phyloP scores from a whole-genome alignment of 1,139 yeast genomes.

The Pneumocystis murina region DNA sequence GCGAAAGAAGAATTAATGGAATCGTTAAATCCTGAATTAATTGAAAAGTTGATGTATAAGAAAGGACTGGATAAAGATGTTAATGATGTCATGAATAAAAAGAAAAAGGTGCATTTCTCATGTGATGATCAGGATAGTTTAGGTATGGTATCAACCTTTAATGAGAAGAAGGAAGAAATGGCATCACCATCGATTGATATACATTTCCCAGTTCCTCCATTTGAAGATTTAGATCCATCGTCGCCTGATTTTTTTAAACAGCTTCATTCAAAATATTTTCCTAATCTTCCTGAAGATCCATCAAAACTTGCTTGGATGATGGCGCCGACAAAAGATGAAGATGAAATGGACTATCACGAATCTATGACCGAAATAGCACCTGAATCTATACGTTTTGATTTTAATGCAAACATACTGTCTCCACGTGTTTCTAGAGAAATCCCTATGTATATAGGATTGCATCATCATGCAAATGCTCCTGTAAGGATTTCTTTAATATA shows the following conservation, averaged over 20 bases:
- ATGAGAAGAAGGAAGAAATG: slow-evolving; percentile 4
- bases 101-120: slow-evolving; percentile 4
- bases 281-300: slow-evolving; percentile 73
- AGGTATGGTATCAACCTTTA: slow-evolving; percentile 1
- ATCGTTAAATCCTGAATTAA: slow-evolving; percentile 26
- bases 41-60: slow-evolving; percentile 32
- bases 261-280: slow-evolving; percentile 72
- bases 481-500: background rate
- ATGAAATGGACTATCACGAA: slow-evolving; percentile 20
- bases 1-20: slow-evolving; percentile 56
- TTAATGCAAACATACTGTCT: slow-evolving; percentile 61
- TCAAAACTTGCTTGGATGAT: slow-evolving; percentile 85
- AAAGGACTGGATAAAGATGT: slow-evolving; percentile 12
- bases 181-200: slow-evolving; percentile 4
- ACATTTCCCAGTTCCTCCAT: slow-evolving; percentile 19
- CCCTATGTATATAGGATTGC: slow-evolving; percentile 55
- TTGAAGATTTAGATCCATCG: slow-evolving; percentile 26
- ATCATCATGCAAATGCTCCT: slow-evolving; percentile 83
- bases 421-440: slow-evolving; percentile 31
- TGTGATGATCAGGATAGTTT: slow-evolving; percentile 12
- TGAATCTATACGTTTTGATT: slow-evolving; percentile 64
- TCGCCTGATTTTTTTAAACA: slow-evolving; percentile 69
- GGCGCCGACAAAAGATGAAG: slow-evolving; percentile 30
- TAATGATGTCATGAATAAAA: background rate
- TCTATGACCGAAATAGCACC: slow-evolving; percentile 24